Evolutionary conservation across 106 monocot species (phyloP), one percentile per base, ranked within the genome.

Genomic region (Allium cepa): DNA sequence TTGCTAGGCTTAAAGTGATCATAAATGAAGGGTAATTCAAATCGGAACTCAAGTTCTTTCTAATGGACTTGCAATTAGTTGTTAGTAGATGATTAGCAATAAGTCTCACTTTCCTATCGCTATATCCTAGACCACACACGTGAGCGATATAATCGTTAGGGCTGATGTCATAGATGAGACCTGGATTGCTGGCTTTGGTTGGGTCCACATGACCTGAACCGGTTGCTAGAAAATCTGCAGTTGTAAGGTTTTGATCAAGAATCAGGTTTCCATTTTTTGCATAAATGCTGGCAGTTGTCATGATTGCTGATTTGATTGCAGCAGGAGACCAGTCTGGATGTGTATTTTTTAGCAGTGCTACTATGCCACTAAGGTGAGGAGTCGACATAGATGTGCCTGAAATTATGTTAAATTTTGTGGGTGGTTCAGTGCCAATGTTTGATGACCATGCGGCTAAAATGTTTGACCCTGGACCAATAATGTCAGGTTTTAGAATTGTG

Each of bases 401-500:
- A 15, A 59, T 27, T 10, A 73, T 26, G 52, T 66, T 48, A 26
- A 65, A 73, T 63, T 63, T 64, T n/a, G 8, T 49, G 2, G 49
- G 36, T 6, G 49, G 49, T 8, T n/a, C 45, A 12, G 7, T 55
- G 5, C 62, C 62, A 1, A 62, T 62, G 10, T 62, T 7, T 11
- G 22, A 62, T 13, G 64, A 4, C 64, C 64, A 64, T 17, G 64
- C 64, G 12, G 67, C 67, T 5, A 53, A 14, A 53, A 67, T 67
- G 26, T 53, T 67, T 15, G 76, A 60, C 9, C 86, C 86, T 1
- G 86, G 82, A 0, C 77, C 82, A 12, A 66, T 57, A 65, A 79
- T 64, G 73, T 86, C 81, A 2, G 79, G 87, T 68, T 83, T 83
- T 22, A 87, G 49, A 17, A 87, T 77, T 14, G 46, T 58, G 0